Percentiles rank a stretch among this genome's conserved stretches.
These are phyloP conservation scores for Kazachstania viticola DNA, from an alignment of 805 yeast species.

Conservation along the genomic window DNA sequence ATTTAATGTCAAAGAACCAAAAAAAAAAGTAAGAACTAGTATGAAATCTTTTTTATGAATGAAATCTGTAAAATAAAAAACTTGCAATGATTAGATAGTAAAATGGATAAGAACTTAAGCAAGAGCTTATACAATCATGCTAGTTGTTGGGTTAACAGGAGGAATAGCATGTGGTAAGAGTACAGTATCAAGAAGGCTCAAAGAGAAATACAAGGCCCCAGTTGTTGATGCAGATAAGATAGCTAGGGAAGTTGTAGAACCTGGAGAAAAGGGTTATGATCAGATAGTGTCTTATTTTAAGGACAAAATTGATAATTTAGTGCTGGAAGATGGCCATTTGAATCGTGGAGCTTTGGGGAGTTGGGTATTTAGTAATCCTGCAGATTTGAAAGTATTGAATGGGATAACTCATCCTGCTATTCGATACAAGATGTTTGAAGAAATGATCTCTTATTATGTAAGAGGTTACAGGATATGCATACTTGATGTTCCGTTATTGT, in stretches of 20 bases:
- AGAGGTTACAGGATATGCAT: slow-evolving; percentile 49
- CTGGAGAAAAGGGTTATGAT: slow-evolving; percentile 62
- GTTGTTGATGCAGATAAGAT: slow-evolving; percentile 85
- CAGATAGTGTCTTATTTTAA: slow-evolving; percentile 53
- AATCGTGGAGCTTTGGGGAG: slow-evolving; percentile 70
- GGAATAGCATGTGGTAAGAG: slow-evolving; percentile 97
- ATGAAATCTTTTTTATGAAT: too few species aligned
- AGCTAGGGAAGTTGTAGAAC: slow-evolving; percentile 76
- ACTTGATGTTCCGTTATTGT: slow-evolving; percentile 82
- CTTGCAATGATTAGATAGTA: too few species aligned
- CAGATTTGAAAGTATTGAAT: slow-evolving; percentile 51
- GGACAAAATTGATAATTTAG: slow-evolving; percentile 38
- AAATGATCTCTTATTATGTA: slow-evolving; percentile 47
- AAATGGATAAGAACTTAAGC: too few species aligned
- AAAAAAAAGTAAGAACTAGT: too few species aligned
- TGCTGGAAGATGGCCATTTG: slow-evolving; percentile 30
- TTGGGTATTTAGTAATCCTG: slow-evolving; percentile 61
- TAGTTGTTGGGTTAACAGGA: slow-evolving; percentile 91
- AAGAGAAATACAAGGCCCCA: slow-evolving; percentile 39
- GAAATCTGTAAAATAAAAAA: too few species aligned
- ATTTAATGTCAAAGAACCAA: too few species aligned
- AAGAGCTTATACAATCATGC: slow-evolving; percentile 42
- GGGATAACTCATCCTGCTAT: slow-evolving; percentile 83
- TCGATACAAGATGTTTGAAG: slow-evolving; percentile 44
- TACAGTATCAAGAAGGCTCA: slow-evolving; percentile 60